phyloP scores from a whole-genome alignment of 129 eudicot genomes.

The Pulicaria dysenterica region DNA sequence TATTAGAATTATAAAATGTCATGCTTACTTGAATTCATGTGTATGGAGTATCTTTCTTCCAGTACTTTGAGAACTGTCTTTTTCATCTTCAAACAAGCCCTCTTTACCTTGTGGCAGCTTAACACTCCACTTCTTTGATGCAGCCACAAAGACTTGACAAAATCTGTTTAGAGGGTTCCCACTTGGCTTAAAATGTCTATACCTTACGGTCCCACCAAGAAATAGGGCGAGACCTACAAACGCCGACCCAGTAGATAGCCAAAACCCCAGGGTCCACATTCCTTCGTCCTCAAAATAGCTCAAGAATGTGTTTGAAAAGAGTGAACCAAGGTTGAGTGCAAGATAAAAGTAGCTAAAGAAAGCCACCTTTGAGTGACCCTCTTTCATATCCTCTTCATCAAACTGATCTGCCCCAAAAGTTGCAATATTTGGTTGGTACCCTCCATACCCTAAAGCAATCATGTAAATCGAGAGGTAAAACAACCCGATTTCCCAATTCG shows the following conservation, averaged over 20 bases:
- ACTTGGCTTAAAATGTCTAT: constrained; percentile 81
- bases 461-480: constrained; percentile 85
- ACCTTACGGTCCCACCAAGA: constrained; percentile 73
- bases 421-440: constrained; percentile 96
- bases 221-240: constrained; percentile 63
- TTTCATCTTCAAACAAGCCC: constrained; percentile 49
- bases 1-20: neutral
- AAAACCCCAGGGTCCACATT: constrained; percentile 85
- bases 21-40: constrained; percentile 81
- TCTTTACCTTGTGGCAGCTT: constrained; percentile 52
- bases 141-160: constrained; percentile 86
- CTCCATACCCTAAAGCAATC: constrained; percentile 90
- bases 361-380: constrained; percentile 70
- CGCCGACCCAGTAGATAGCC: constrained; percentile 85
- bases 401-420: constrained; percentile 97
- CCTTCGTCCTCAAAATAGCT: constrained; percentile 86
- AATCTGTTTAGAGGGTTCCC: constrained; percentile 90
- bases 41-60: constrained; percentile 78
- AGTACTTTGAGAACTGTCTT: constrained; percentile 39
- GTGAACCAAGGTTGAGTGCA: constrained; percentile 81
- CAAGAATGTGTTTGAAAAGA: constrained; percentile 82
- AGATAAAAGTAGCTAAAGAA: constrained; percentile 95
- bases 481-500: constrained; percentile 69
- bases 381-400: constrained; percentile 67
- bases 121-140: constrained; percentile 63